Conservation (phyloP, 306 rosid species). For the Glycine tomentella region DNA sequence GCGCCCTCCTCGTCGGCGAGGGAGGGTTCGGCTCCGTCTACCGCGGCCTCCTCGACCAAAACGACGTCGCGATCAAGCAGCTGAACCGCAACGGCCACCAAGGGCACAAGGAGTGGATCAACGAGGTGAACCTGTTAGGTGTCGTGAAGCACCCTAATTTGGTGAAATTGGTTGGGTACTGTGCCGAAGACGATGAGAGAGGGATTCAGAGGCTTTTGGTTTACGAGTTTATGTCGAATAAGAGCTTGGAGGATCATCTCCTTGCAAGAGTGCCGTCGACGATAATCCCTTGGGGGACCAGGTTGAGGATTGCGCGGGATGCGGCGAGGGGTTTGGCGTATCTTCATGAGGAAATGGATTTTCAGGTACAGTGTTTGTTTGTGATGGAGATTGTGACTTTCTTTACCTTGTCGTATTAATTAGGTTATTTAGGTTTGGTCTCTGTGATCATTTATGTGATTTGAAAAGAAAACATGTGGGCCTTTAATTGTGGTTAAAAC, state of each 20-base stretch:
- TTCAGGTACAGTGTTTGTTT: constrained; percentile 62
- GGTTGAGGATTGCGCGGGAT: constrained; percentile 81
- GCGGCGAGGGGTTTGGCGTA: constrained; percentile 96
- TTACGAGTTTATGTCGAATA: constrained; percentile 85
- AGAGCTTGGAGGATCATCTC: constrained; percentile 93
- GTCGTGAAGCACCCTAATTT: constrained; percentile 93
- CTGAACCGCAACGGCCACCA: constrained; percentile 90
- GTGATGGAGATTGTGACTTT: neutral
- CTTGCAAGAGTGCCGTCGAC: constrained; percentile 70
- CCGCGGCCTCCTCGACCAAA: constrained; percentile 52
- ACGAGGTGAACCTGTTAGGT: constrained; percentile 90
- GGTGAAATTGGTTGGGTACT: constrained; percentile 85
- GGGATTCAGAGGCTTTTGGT: constrained; percentile 96
- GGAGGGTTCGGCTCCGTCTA: constrained; percentile 96
- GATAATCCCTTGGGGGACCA: constrained; percentile 66
- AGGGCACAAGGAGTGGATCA: constrained; percentile 99
- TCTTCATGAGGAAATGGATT: constrained; percentile 97
- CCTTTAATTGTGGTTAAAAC: too few species aligned
- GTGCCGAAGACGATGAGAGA: constrained; percentile 99
- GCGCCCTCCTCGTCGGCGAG: constrained; percentile 80
- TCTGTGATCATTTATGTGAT: neutral
- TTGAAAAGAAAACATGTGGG: neutral
- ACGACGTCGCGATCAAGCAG: constrained; percentile 87
- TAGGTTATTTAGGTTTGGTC: neutral
- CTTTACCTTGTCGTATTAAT: neutral